These are phyloP conservation scores for Colletotrichum horii DNA, from an alignment of 2,329 filamentous ascomycete genomes.

Conservation along the genomic window DNA sequence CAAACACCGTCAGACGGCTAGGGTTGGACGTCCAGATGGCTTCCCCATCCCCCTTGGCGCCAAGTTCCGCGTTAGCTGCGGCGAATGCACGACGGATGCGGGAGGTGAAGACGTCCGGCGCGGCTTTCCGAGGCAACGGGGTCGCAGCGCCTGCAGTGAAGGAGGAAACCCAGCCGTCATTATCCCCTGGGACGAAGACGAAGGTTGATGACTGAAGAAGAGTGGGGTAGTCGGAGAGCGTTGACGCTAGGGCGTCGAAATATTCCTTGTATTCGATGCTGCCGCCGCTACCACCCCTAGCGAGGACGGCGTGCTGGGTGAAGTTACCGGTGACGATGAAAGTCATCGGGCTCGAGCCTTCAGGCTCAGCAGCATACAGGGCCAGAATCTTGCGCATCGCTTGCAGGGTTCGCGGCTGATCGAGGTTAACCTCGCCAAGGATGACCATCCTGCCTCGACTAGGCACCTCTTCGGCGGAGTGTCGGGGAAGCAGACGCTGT, in stretches of 20 bases:
- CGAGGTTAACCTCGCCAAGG: constrained; percentile 85
- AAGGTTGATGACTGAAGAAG: constrained; percentile 83
- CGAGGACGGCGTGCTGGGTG: constrained; percentile 67
- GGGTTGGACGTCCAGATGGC: constrained; percentile 92
- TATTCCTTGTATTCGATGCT: constrained; percentile 97
- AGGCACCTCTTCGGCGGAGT: constrained; percentile 36
- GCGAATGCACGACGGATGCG: constrained; percentile 82
- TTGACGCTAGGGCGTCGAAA: constrained; percentile 85
- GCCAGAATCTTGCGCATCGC: constrained; percentile 81
- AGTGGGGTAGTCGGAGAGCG: constrained; percentile 82
- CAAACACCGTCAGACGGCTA: constrained; percentile 81
- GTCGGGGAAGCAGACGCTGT: constrained; percentile 63
- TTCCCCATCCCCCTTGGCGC: constrained; percentile 60
- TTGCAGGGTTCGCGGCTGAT: constrained; percentile 80
- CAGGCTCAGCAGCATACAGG: constrained; percentile 70
- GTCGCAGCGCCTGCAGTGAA: constrained; percentile 79
- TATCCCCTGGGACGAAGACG: constrained; percentile 93
- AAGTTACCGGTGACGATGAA: constrained; percentile 92
- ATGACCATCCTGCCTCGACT: constrained; percentile 69
- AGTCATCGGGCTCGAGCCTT: constrained; percentile 72
- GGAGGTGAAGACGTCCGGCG: constrained; percentile 91
- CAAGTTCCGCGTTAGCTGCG: constrained; percentile 73
- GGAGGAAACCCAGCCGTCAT: constrained; percentile 94
- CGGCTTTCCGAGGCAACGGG: constrained; percentile 70
- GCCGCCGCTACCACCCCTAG: constrained; percentile 72